Conservation (phyloP, 441 rosid genomes). For the Hura crepitans region DNA sequence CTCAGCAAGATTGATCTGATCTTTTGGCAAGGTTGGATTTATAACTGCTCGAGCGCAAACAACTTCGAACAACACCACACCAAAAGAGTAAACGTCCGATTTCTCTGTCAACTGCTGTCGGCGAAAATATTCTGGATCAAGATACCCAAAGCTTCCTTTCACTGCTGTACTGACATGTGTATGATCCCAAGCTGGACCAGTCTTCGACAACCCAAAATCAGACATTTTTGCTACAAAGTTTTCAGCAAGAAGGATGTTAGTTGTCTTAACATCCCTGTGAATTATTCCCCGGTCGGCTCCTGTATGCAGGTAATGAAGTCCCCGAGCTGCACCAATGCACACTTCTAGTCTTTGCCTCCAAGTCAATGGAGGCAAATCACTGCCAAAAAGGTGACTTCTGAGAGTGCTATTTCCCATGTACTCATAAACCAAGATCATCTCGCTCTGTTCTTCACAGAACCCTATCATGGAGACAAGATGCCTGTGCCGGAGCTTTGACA, state of each 20-base stretch:
- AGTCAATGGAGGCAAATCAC: constrained; percentile 55
- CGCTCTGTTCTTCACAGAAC: constrained; percentile 74
- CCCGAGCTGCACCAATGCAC: constrained; percentile 75
- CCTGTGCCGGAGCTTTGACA: constrained; percentile 76
- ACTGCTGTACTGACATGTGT: constrained; percentile 91
- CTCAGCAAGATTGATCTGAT: constrained; percentile 89
- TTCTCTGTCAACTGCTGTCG: constrained; percentile 86
- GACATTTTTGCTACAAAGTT: constrained; percentile 81
- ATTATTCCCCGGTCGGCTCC: constrained; percentile 81
- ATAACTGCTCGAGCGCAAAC: constrained; percentile 83
- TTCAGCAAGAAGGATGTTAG: constrained; percentile 71
- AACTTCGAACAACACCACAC: constrained; percentile 74
- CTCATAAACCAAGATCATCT: constrained; percentile 91
- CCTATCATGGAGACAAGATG: constrained; percentile 86
- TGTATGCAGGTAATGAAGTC: constrained; percentile 91
- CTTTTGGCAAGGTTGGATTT: constrained; percentile 78
- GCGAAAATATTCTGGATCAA: constrained; percentile 81
- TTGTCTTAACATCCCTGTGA: constrained; percentile 85
- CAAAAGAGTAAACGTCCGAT: constrained; percentile 84
- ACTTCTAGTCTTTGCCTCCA: constrained; percentile 80
- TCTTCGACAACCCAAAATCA: constrained; percentile 75
- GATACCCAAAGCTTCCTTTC: constrained; percentile 88
- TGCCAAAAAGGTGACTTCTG: constrained; percentile 77
- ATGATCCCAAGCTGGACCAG: constrained; percentile 75
- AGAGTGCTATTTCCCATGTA: constrained; percentile 83